These are phyloP conservation scores for Sanghuangporus baumii DNA, from an alignment of 1,284 basidiomycete species.

Conservation along the genomic window DNA sequence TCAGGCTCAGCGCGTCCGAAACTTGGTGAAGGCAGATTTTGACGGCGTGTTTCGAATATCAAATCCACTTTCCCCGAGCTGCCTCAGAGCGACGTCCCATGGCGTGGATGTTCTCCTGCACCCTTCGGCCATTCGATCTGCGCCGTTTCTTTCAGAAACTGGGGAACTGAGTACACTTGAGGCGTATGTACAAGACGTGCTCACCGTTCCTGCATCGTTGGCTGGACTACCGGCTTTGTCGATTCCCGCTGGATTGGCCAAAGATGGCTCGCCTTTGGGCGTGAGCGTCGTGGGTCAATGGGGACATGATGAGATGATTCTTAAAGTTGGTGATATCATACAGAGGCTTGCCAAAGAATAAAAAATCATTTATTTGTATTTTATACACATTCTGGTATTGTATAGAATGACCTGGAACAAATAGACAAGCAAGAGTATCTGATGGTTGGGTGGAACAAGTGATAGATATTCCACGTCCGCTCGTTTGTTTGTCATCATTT, in stretches of 20 bases:
- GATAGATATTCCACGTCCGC: neutral
- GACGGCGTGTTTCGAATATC: conserved; percentile 57
- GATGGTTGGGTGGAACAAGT: too few species aligned
- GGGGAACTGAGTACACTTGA: conserved; percentile 30
- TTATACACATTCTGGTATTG: neutral
- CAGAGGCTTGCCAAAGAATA: neutral
- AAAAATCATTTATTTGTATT: neutral
- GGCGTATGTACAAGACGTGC: conserved; percentile 84
- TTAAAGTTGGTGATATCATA: conserved; percentile 25
- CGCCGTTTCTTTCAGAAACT: conserved; percentile 46
- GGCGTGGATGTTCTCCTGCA: conserved; percentile 82
- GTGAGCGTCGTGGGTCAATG: conserved; percentile 86
- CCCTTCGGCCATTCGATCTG: conserved; percentile 77
- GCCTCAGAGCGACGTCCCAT: conserved; percentile 4
- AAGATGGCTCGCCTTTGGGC: conserved; percentile 81
- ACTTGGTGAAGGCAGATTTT: conserved; percentile 71
- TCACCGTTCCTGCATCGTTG: conserved; percentile 89
- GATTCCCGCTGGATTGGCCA: conserved; percentile 52
- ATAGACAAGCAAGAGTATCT: conserved; percentile 1
- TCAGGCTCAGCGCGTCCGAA: conserved; percentile 81
- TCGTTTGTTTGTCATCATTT: neutral
- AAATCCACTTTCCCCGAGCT: conserved; percentile 34
- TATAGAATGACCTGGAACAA: neutral
- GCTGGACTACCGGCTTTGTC: conserved; percentile 83
- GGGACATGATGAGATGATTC: conserved; percentile 73